Percentiles rank a stretch among this genome's conserved stretches.
phyloP scores from a whole-genome alignment of 1,139 yeast genomes.

The Martiniozyma asiatica region DNA sequence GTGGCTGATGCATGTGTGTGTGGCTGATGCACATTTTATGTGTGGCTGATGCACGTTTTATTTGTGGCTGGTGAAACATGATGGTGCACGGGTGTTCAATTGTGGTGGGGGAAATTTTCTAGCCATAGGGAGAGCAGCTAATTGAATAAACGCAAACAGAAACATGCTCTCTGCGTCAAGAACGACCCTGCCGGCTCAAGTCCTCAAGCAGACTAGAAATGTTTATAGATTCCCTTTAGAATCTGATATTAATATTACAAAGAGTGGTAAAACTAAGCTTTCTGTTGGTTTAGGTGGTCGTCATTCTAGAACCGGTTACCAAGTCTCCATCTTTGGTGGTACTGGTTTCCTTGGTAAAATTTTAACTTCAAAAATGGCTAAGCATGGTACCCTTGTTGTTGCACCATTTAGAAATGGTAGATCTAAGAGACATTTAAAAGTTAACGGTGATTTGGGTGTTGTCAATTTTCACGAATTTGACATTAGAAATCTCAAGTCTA shows the following conservation, averaged over 20 bases:
- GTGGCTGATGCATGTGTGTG: neutral
- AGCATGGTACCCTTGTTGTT: constrained; percentile 69
- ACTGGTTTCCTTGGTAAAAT: constrained; percentile 72
- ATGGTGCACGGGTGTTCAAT: neutral
- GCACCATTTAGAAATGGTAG: constrained; percentile 75
- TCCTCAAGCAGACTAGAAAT: no score
- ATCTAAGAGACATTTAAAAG: constrained; percentile 70
- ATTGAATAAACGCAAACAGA: no score
- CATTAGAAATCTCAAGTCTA: constrained; percentile 62
- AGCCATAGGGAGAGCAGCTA: neutral
- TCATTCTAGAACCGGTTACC: constrained; percentile 82
- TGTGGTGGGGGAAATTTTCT: constrained; percentile 1
- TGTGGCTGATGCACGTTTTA: no score
- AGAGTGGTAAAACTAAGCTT: constrained; percentile 61
- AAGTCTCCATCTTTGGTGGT: constrained; percentile 84
- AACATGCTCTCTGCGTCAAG: no score
- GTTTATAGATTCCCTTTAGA: constrained; percentile 26
- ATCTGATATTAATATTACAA: constrained; percentile 63
- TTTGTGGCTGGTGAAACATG: no score
- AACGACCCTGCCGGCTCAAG: no score
- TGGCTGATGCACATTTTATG: neutral
- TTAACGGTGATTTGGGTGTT: constrained; percentile 79
- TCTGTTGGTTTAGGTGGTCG: constrained; percentile 71
- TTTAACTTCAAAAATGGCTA: constrained; percentile 59
- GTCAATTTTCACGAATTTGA: constrained; percentile 79